Base-by-base conservation (phyloP, 2,329 filamentous ascomycete species). In the Lachnum nothofagi region DNA sequence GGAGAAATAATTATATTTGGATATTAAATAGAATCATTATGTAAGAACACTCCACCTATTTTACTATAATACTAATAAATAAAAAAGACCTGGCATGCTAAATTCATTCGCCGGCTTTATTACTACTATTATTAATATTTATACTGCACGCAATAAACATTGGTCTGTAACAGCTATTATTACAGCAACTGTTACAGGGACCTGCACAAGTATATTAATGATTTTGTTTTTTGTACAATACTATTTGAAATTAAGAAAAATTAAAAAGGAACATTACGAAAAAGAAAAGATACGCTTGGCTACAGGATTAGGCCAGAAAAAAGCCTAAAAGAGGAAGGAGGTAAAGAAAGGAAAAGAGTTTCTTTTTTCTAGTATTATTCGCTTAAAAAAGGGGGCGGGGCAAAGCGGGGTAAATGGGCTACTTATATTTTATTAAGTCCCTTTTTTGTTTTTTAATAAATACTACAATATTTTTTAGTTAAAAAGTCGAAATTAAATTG, bases 71-170 rank as follows among this genome's bases (percentile, higher is more conserved):
- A 17, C 38, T 41, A 24, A 41, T 5, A 24, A 5, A 38, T 27
- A 35, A 12, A 8, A 12, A 27, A 56, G 51, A 16, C 53, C 48
- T 37, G 45, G 47, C 38, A 35, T 56, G 38, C 25, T 49, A 39
- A 53, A 56, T 40, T 56, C 51, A 25, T 19, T 44, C 24, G 40
- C 42, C 34, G 51, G 53, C 24, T 39, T 56, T 34, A 39, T 54
- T 25, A 33, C 53, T 24, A 54, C 51, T 10, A 46, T 56, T 42
- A 31, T 37, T 25, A 56, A 56, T 48, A 44, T 56, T 45, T 56
- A 56, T 22, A 56, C 45, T 33, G 40, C 51, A 17, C 48, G 48
- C 23, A 46, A 41, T 33, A 42, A 40, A 31, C 43, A 42, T 23
- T 56, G 45, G 51, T 56, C 51, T 25, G 16, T 19, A 22, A 56